Percentiles rank a stretch among this genome's conserved stretches.
These are phyloP conservation scores for Cyberlindnera lachancei DNA, from an alignment of 805 yeast species.

Conservation along the genomic window DNA sequence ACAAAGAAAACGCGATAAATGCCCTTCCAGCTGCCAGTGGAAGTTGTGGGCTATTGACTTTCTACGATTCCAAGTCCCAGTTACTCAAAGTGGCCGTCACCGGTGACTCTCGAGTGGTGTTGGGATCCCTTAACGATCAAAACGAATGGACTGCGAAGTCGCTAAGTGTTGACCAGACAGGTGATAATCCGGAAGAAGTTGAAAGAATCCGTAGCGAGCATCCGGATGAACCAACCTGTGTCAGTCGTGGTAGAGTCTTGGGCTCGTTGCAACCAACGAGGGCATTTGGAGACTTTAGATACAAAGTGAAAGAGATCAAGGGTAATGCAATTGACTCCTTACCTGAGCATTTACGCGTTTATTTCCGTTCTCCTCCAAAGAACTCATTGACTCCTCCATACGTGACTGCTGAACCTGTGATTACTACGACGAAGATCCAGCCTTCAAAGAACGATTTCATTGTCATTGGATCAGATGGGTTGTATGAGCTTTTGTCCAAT, in stretches of 20 bases:
- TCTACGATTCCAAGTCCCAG: constrained; percentile 71
- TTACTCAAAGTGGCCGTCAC: constrained; percentile 85
- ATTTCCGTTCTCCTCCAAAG: constrained; percentile 71
- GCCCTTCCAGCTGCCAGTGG: constrained; percentile 95
- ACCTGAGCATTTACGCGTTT: constrained; percentile 74
- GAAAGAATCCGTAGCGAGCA: constrained; percentile 78
- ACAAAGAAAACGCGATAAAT: constrained; percentile 43
- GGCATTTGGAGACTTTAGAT: constrained; percentile 96
- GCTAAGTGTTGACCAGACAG: constrained; percentile 88
- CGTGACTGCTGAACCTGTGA: constrained; percentile 93
- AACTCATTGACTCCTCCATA: constrained; percentile 86
- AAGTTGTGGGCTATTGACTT: constrained; percentile 83
- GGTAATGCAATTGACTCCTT: constrained; percentile 40
- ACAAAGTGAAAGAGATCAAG: constrained; percentile 62
- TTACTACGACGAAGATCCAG: constrained; percentile 70
- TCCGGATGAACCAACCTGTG: constrained; percentile 74
- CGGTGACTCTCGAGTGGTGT: constrained; percentile 90
- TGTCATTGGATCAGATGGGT: constrained; percentile 91
- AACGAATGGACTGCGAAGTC: constrained; percentile 86
- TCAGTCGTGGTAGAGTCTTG: constrained; percentile 80
- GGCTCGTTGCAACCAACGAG: constrained; percentile 94
- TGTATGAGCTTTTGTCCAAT: constrained; percentile 84
- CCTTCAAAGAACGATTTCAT: constrained; percentile 74
- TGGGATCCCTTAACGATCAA: constrained; percentile 59
- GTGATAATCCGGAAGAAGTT: constrained; percentile 82